These are phyloP conservation scores for Takakia lepidozioides DNA, from an alignment of 225 moss, liverwort and hornwort species.

Conservation along the genomic window DNA sequence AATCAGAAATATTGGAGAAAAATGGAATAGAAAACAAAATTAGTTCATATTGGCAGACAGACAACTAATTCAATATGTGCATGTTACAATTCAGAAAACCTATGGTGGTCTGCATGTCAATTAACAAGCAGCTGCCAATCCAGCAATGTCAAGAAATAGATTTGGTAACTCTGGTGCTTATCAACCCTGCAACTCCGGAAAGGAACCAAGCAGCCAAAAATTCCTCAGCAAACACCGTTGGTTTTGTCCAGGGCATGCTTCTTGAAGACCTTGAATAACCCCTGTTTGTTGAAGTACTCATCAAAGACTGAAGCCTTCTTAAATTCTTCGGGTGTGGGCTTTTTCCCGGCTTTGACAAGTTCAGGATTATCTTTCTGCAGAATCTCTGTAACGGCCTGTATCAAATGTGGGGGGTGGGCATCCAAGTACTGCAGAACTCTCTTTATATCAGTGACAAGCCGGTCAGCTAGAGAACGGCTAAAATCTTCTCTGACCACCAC, in stretches of 20 bases:
- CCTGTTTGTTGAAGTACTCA: constrained; percentile 12
- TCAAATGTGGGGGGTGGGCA: constrained; percentile 30
- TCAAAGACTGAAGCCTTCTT: constrained; percentile 18
- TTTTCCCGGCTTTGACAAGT: constrained; percentile 2
- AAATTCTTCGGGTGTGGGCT: constrained; percentile 16
- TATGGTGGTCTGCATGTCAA: too few relatives aligned
- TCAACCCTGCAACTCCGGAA: too few relatives aligned
- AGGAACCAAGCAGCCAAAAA: too few relatives aligned
- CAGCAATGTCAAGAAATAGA: too few relatives aligned
- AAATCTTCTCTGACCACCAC: constrained; percentile 88
- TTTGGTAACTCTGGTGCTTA: too few relatives aligned
- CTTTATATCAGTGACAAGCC: constrained; percentile 43
- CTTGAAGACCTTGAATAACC: constrained; percentile 11
- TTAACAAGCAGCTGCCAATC: too few relatives aligned
- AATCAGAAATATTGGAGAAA: too few relatives aligned
- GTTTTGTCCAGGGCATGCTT: constrained; percentile 26
- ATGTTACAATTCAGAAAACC: too few relatives aligned
- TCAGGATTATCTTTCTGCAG: constrained; percentile 18
- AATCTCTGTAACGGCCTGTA: constrained; percentile 25
- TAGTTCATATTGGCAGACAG: too few relatives aligned
- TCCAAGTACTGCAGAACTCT: constrained; percentile 22
- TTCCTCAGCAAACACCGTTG: constrained; percentile 28
- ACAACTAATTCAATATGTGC: too few relatives aligned
- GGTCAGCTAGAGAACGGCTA: constrained; percentile 58
- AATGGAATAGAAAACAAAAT: too few relatives aligned